Conservation (phyloP, 352 stramenopile species). For the Phytophthora nicotianae region DNA sequence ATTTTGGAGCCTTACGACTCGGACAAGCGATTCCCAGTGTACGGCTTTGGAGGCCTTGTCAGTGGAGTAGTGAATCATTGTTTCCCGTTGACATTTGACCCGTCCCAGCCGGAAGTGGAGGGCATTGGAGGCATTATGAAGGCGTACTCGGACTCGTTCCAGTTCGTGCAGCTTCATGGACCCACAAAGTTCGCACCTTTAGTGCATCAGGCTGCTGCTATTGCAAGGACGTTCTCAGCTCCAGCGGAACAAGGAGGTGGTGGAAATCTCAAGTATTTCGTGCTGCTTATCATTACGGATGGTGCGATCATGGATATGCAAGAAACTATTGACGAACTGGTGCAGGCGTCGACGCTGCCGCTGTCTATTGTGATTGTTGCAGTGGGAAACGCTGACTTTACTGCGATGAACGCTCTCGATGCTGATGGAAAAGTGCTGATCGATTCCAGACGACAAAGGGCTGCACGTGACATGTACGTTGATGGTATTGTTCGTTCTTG, state of each 20-base stretch:
- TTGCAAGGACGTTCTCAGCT: conserved; percentile 56
- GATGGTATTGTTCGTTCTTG: conserved; percentile 4
- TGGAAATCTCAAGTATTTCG: conserved; percentile 74
- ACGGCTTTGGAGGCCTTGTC: conserved; percentile 77
- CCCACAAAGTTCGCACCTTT: conserved; percentile 84
- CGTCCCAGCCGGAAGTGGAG: conserved; percentile 62
- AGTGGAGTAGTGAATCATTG: conserved; percentile 72
- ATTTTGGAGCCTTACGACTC: conserved; percentile 83
- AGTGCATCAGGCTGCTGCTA: conserved; percentile 67
- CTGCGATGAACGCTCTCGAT: conserved; percentile 66
- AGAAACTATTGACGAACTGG: conserved; percentile 70
- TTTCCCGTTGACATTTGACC: conserved; percentile 76
- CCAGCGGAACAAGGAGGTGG: conserved; percentile 25
- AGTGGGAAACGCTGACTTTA: conserved; percentile 79
- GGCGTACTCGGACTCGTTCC: conserved; percentile 70
- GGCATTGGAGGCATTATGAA: conserved; percentile 64
- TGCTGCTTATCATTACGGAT: conserved; percentile 76
- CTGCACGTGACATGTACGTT: conserved; percentile 72
- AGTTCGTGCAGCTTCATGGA: conserved; percentile 69
- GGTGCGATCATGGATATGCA: conserved; percentile 84
- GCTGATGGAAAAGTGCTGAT: conserved; percentile 65
- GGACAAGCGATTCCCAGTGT: conserved; percentile 77
- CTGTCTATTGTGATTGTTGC: conserved; percentile 86
- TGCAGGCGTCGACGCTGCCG: conserved; percentile 65
- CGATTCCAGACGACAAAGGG: conserved; percentile 39